Conservation (phyloP, 2,329 filamentous ascomycete species). For the Colletotrichum neosansevieriae region DNA sequence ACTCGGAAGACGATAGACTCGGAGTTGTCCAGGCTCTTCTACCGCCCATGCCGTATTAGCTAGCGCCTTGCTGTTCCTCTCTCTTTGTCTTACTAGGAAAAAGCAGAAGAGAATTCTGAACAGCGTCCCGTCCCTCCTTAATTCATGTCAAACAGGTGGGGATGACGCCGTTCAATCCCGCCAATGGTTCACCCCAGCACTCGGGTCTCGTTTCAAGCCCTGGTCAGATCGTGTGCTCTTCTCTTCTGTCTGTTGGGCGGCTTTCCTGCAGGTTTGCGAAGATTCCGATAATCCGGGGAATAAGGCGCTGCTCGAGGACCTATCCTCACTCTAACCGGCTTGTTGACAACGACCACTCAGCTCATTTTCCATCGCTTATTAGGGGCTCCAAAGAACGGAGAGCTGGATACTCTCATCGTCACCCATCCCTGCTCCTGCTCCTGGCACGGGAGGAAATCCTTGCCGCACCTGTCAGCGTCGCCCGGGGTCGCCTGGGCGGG, state of each 20-base stretch:
- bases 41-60: too few species aligned
- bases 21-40: too few species aligned
- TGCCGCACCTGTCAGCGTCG: slow-evolving; percentile 2
- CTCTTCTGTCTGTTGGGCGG: neutral
- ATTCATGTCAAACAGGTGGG: too few species aligned
- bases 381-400: too few species aligned
- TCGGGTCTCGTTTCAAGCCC: too few species aligned
- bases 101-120: too few species aligned
- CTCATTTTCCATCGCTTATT: neutral
- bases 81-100: too few species aligned
- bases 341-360: neutral
- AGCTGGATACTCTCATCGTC: neutral
- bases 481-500: slow-evolving; percentile 6
- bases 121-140: too few species aligned
- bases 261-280: neutral
- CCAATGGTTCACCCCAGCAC: too few species aligned
- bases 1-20: neutral
- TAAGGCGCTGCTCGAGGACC: neutral
- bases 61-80: too few species aligned
- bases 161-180: too few species aligned
- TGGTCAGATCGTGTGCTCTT: neutral
- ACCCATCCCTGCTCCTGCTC: neutral
- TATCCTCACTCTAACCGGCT: too few species aligned
- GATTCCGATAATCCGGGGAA: slow-evolving; percentile 14
- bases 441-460: neutral